Evolutionary conservation across 2,329 filamentous ascomycete genomes (phyloP), one percentile per base, ranked within the genome.

Genomic region (Magnaporthiopsis poae): DNA sequence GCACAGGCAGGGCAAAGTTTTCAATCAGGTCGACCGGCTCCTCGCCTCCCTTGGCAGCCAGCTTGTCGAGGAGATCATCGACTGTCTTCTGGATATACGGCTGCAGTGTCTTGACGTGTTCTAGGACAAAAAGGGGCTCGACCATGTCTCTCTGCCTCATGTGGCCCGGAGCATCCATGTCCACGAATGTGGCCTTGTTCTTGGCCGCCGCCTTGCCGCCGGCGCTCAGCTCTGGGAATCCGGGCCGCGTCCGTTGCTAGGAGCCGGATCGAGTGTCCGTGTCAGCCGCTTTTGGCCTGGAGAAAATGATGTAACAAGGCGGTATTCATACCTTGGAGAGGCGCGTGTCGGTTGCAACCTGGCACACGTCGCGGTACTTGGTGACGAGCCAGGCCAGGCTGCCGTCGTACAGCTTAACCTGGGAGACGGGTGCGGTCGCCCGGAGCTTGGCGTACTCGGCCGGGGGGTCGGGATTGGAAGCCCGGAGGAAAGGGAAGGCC

Each of bases 121-220:
- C 74, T 0, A 71, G 70, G 11, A 74, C 74, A 66, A 84, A 83
- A 25, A 80, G 70, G 0, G 77, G 69, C 64, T 81, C 78, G 0
- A 82, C 78, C 80, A 83, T 83, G 65, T 76, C 71, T 66, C 80
- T 76, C 67, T 83, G 79, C 18, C 74, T 71, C 76, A 79, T 80
- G 67, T 83, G 81, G 2, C 77, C 75, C 0, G 81, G 81, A 4
- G 79, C 71, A 67, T 83, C 80, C 79, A 83, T 82, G 69, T 83
- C 80, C 5, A 83, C 81, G 69, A 83, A 83, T 0, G 80, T 83
- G 0, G 81, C 79, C 66, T 77, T 80, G 56, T 77, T 79, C 68
- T 81, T 80, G n/a, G 77, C 80, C 9, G 81, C 81, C 56, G 75
- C 73, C 68, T 80, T 82, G 9, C 80, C 81, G 15, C 80, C 79